Conservation (phyloP, 441 rosid species). For the Codiaeum variegatum region DNA sequence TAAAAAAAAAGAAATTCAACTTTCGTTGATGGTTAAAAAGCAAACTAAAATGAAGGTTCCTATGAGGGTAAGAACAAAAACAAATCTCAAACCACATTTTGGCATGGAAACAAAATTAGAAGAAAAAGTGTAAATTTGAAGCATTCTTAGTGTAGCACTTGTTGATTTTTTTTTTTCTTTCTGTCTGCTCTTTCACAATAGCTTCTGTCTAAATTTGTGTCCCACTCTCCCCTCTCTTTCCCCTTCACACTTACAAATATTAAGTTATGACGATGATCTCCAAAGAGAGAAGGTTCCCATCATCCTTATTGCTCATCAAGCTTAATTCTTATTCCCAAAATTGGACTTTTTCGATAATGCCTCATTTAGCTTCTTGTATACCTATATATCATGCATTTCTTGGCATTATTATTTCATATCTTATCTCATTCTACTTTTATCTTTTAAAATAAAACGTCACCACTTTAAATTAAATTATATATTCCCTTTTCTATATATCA, state of each 20-base stretch:
- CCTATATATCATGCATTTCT: too few relatives aligned
- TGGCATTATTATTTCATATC: too few relatives aligned
- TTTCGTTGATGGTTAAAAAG: conserved; percentile 12
- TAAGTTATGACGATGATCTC: neutral
- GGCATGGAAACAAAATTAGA: conserved; percentile 19
- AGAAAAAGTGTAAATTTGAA: conserved; percentile 27
- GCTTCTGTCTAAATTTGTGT: neutral
- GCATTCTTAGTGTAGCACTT: conserved; percentile 11
- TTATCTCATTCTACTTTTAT: too few relatives aligned
- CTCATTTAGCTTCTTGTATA: neutral
- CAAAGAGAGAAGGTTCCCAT: neutral
- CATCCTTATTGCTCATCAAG: neutral
- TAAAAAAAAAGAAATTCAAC: neutral
- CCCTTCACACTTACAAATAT: neutral
- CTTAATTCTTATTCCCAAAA: neutral
- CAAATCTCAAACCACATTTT: conserved; percentile 16
- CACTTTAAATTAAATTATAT: too few relatives aligned
- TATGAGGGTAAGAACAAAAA: conserved; percentile 12
- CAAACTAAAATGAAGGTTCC: conserved; percentile 25
- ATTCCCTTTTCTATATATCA: too few relatives aligned
- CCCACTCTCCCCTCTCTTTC: neutral
- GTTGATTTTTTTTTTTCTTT: neutral
- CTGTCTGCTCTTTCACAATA: neutral
- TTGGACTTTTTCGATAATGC: neutral
- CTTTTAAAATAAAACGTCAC: too few relatives aligned